phyloP scores from a whole-genome alignment of 306 rosid genomes.

The Lathyrus tuberosus region DNA sequence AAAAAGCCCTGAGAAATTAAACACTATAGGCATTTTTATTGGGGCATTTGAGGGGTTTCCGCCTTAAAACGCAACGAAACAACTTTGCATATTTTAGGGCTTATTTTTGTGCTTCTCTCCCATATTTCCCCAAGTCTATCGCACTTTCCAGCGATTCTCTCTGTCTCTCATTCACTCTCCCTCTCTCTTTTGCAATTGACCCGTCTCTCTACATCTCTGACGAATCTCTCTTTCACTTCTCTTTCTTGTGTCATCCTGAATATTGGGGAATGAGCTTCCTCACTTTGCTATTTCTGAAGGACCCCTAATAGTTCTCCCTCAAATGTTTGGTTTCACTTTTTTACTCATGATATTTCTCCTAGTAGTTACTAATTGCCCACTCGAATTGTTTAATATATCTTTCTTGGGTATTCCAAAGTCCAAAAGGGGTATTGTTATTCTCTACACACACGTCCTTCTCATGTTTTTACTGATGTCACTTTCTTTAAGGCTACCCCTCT shows the following conservation, averaged over 20 bases:
- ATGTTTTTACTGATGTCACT: too few relatives aligned
- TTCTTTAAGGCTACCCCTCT: too few relatives aligned
- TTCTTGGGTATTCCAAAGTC: too few relatives aligned
- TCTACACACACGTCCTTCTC: too few relatives aligned
- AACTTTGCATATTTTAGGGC: background rate
- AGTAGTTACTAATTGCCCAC: too few relatives aligned
- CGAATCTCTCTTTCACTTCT: background rate
- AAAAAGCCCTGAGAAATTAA: too few relatives aligned
- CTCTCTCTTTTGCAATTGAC: too few relatives aligned
- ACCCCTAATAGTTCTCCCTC: too few relatives aligned
- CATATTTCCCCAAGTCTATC: background rate
- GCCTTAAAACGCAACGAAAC: background rate
- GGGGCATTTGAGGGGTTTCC: background rate
- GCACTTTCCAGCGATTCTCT: background rate
- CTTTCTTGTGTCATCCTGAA: background rate
- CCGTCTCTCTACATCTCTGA: background rate
- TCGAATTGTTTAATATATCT: too few relatives aligned
- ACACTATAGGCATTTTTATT: background rate
- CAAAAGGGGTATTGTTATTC: too few relatives aligned
- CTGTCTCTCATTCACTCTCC: background rate
- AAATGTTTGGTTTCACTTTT: background rate
- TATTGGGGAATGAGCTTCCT: background rate
- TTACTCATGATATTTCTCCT: background rate
- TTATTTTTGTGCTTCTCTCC: background rate
- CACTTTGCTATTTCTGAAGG: background rate